Evolutionary conservation across 2,329 filamentous ascomycete species (phyloP).

Genomic region (Geosmithia flava): DNA sequence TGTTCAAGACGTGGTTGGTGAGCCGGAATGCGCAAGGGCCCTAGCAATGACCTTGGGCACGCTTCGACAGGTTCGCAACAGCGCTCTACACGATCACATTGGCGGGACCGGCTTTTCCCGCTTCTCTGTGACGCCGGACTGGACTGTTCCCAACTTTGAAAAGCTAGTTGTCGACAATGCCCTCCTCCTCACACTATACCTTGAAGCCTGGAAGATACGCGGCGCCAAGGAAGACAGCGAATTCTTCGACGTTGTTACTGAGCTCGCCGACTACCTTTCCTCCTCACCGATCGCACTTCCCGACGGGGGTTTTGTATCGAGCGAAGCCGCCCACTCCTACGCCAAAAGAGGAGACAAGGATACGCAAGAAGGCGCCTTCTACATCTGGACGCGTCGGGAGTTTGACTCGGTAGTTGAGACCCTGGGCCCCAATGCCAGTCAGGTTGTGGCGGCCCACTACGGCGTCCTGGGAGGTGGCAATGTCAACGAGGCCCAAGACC

Average conservation of each 20-base stretch:
- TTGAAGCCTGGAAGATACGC: conserved; percentile 66
- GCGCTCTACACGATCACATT: conserved; percentile 43
- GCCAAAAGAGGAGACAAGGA: conserved; percentile 63
- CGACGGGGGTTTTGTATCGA: conserved; percentile 70
- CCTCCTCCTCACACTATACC: conserved; percentile 69
- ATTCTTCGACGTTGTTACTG: conserved; percentile 65
- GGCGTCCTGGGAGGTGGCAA: conserved; percentile 78
- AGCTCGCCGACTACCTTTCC: conserved; percentile 79
- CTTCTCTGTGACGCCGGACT: conserved; percentile 84
- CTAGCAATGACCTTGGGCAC: conserved; percentile 72
- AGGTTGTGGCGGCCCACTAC: conserved; percentile 73
- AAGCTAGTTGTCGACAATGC: conserved; percentile 94
- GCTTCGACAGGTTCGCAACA: conserved; percentile 56
- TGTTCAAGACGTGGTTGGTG: conserved; percentile 79
- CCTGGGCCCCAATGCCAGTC: conserved; percentile 43
- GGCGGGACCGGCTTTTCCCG: conserved; percentile 45
- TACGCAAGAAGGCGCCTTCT: conserved; percentile 85
- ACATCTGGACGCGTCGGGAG: conserved; percentile 85
- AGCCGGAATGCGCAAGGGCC: conserved; percentile 61
- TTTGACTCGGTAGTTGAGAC: conserved; percentile 58
- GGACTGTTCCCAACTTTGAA: conserved; percentile 92
- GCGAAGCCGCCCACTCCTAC: conserved; percentile 81
- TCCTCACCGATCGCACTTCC: conserved; percentile 53
- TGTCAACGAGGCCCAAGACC: conserved; percentile 68
- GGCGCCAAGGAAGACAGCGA: conserved; percentile 46